Conservation (phyloP, 148 eudicot species). For the Drosera capensis region DNA sequence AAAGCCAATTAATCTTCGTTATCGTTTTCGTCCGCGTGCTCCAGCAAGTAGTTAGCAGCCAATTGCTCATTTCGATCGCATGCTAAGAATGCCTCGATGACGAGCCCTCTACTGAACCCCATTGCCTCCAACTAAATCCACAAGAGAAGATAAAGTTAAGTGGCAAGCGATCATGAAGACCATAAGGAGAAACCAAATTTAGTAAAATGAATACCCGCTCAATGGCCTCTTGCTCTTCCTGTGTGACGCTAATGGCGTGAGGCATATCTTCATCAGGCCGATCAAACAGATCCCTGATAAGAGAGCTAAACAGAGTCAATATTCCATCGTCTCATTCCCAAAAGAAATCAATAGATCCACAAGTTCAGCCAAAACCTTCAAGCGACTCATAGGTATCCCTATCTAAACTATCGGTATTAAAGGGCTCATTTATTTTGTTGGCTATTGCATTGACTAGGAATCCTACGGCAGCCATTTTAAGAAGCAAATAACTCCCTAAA, state of each 20-base stretch:
- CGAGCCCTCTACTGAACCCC: conserved; percentile 90
- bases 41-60: conserved; percentile 81
- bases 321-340: too few species aligned
- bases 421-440: too few species aligned
- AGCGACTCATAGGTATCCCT: too few species aligned
- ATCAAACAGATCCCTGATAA: conserved; percentile 67
- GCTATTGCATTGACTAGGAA: too few species aligned
- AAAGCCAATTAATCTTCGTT: conserved; percentile 35
- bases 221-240: conserved; percentile 87
- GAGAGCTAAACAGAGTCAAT: too few species aligned
- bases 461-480: too few species aligned
- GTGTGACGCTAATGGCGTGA: conserved; percentile 83
- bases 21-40: conserved; percentile 79
- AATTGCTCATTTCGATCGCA: conserved; percentile 91
- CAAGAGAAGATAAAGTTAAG: neutral
- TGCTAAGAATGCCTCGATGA: conserved; percentile 89
- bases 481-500: too few species aligned
- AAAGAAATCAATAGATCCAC: too few species aligned
- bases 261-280: conserved; percentile 88
- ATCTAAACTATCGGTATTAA: too few species aligned
- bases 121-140: conserved; percentile 66
- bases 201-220: conserved; percentile 62
- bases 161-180: conserved; percentile 1
- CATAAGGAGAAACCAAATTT: too few species aligned
- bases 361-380: too few species aligned